Percentiles rank a stretch among this genome's conserved stretches.
Conservation (phyloP, 2,329 filamentous ascomycete genomes). For the Thelonectria olida region DNA sequence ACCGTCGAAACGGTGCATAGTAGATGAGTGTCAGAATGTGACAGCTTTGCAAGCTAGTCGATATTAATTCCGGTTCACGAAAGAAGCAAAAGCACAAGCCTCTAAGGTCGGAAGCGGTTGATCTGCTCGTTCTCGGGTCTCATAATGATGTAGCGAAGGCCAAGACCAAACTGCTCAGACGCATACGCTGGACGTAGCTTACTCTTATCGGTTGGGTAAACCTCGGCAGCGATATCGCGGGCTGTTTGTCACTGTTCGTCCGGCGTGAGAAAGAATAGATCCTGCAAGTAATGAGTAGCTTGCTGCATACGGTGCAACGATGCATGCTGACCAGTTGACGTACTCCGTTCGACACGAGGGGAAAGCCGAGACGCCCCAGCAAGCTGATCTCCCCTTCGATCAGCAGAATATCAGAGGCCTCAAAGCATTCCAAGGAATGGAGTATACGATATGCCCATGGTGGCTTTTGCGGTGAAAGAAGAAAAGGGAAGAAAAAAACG, state of each 20-base stretch:
- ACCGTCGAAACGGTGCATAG: slow-evolving; percentile 6
- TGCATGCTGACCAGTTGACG: background rate
- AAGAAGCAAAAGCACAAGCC: slow-evolving; percentile 4
- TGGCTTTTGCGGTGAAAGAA: too few relatives aligned
- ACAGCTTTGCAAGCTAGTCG: background rate
- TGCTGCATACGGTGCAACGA: too few relatives aligned
- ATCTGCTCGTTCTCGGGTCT: too few relatives aligned
- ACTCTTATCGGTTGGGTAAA: background rate
- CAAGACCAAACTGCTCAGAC: background rate
- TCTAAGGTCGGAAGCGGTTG: background rate
- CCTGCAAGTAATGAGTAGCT: background rate
- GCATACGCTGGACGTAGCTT: background rate
- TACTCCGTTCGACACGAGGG: slow-evolving; percentile 2
- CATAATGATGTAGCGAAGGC: background rate
- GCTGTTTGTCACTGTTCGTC: slow-evolving; percentile 2
- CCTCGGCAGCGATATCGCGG: background rate
- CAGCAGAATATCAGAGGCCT: background rate
- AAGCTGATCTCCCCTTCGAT: slow-evolving; percentile 13
- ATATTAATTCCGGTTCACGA: slow-evolving; percentile 6
- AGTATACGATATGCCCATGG: too few relatives aligned
- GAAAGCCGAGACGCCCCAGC: background rate
- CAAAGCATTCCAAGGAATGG: too few relatives aligned
- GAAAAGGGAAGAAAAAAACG: too few relatives aligned
- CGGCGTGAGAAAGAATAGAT: slow-evolving; percentile 6
- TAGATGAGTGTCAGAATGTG: background rate